A percentile compares a stretch with the other conserved stretches of the same genome.
These are phyloP conservation scores for Aspergillus udagawae DNA, from an alignment of 2,329 filamentous ascomycete species.

Conservation along the genomic window DNA sequence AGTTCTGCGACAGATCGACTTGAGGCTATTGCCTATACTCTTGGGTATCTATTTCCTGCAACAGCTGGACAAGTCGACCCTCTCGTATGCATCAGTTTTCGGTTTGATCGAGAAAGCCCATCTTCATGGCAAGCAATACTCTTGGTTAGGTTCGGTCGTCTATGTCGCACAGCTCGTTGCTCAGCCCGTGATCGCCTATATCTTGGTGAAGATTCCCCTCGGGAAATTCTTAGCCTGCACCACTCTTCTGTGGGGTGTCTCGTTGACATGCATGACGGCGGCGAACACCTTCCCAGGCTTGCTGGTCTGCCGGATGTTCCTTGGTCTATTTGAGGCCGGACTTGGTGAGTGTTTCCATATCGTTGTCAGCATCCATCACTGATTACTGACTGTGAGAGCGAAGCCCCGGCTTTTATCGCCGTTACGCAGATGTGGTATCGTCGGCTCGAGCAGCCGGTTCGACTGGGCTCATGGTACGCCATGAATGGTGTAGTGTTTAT, in stretches of 20 bases:
- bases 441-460: slow-evolving; percentile 49
- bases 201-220: slow-evolving; percentile 58
- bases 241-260: slow-evolving; percentile 51
- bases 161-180: slow-evolving; percentile 54
- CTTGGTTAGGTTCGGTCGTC: slow-evolving; percentile 50
- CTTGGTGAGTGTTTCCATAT: slow-evolving; percentile 23
- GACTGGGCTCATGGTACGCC: slow-evolving; percentile 51
- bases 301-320: slow-evolving; percentile 52
- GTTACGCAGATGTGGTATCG: slow-evolving; percentile 56
- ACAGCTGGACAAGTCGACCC: slow-evolving; percentile 59
- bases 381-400: neutral
- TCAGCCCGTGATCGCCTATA: slow-evolving; percentile 50
- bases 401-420: slow-evolving; percentile 49
- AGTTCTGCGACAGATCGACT: slow-evolving; percentile 50
- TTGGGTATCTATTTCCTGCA: slow-evolving; percentile 62
- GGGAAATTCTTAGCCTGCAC: slow-evolving; percentile 56
- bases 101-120: slow-evolving; percentile 57
- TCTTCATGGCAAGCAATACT: slow-evolving; percentile 54
- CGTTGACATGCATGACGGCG: slow-evolving; percentile 51
- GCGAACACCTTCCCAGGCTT: slow-evolving; percentile 49
- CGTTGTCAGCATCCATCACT: neutral
- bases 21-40: slow-evolving; percentile 52
- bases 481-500: slow-evolving; percentile 56
- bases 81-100: slow-evolving; percentile 61
- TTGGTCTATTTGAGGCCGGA: slow-evolving; percentile 55